Evolutionary conservation across 202 grass and related monocot genomes (phyloP), one percentile per base, ranked within the genome.

Genomic region (Musa balbisiana): DNA sequence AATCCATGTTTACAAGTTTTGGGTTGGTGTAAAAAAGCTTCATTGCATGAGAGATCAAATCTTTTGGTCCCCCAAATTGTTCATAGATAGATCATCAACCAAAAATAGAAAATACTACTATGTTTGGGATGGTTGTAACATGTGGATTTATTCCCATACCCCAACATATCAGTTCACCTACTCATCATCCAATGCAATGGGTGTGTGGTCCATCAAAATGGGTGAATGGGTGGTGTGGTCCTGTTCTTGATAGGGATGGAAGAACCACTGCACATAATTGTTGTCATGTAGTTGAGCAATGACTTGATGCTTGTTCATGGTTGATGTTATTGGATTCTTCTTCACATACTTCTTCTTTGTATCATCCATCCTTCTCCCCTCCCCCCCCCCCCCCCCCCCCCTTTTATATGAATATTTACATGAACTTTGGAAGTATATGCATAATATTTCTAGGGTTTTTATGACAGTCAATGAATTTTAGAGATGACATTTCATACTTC

Each of bases 1-100:
- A 60, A 20, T 60, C 1, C 17, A 60, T 9, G n/a, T n/a, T 60
- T 1, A 9, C 17, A 60, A 20, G 56, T 43, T 43, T 43, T 43
- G 33, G 33, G 4, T 43, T 43, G 33, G 33, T 43, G 33, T 43
- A 43, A 21, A 60, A 8, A 60, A 60, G 19, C 8, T 19, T 16
- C 56, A 60, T n/a, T n/a, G 1, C 13, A 17, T 58, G 12, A 43
- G 33, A 43, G 33, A 43, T 43, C 20, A 64, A 10, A 19, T 11
- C 27, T 49, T 50, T 69, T n/a, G 67, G 29, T 19, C 49, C 67
- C 67, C 67, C 67, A 70, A 70, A 70, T 51, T 51, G n/a, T 21
- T 70, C 43, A 51, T 50, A 16, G 9, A 50, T 51, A 51, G 3
- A 70, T 22, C 17, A 51, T 51, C 15, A 3, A 2, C 17, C 27